Conservation (phyloP, 75 land plant species). For the Pinus taeda region DNA sequence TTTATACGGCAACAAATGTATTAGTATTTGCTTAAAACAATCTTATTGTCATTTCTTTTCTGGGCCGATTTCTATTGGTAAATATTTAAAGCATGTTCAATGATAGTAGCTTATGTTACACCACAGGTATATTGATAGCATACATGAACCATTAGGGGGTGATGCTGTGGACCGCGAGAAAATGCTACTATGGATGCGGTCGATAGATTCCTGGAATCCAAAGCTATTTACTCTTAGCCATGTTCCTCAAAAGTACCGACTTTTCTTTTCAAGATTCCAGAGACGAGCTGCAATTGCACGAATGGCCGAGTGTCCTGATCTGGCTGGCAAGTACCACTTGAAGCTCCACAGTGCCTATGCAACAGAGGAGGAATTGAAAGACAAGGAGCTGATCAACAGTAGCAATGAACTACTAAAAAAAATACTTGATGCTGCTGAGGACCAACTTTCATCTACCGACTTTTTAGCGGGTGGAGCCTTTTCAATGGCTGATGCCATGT, state of each 20-base stretch:
- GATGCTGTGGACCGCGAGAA: slow-evolving; percentile 23
- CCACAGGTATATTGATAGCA: slow-evolving; percentile 76
- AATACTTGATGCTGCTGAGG: slow-evolving; percentile 80
- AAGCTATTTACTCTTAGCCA: slow-evolving; percentile 74
- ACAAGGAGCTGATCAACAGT: slow-evolving; percentile 37
- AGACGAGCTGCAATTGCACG: slow-evolving; percentile 82
- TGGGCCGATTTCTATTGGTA: neutral
- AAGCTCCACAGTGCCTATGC: slow-evolving; percentile 75
- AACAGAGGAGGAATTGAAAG: slow-evolving; percentile 68
- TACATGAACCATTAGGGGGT: slow-evolving; percentile 46
- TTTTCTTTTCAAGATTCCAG: slow-evolving; percentile 61
- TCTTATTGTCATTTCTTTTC: neutral
- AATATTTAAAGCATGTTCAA: neutral
- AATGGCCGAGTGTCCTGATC: slow-evolving; percentile 82
- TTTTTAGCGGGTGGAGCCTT: slow-evolving; percentile 75
- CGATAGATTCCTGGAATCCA: slow-evolving; percentile 80
- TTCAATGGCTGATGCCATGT: slow-evolving; percentile 75
- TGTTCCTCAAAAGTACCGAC: slow-evolving; percentile 56
- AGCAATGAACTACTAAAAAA: slow-evolving; percentile 53
- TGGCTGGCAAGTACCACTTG: slow-evolving; percentile 68
- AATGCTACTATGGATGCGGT: slow-evolving; percentile 63
- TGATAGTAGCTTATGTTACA: neutral
- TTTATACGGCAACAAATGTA: neutral
- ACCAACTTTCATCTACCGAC: slow-evolving; percentile 35
- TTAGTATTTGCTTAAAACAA: neutral